Conservation (phyloP, 495 filamentous ascomycete species). For the Jackrogersella minutella region DNA sequence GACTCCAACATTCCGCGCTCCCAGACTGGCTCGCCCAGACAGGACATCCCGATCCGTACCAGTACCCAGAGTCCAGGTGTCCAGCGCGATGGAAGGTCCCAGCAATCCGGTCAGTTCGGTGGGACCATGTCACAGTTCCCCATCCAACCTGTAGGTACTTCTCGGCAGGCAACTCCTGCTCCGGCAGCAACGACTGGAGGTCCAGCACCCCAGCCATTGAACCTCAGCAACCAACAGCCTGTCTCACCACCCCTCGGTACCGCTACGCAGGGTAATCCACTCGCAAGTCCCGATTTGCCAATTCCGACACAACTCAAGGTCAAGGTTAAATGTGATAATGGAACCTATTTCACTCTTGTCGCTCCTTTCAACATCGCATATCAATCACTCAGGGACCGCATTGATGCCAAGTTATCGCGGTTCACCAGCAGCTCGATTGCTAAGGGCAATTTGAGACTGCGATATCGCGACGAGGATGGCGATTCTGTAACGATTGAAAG, state of each 20-base stretch:
- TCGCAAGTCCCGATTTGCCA: constrained; percentile 62
- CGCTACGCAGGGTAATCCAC: constrained; percentile 46
- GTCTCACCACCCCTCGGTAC: constrained; percentile 46
- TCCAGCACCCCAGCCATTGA: constrained; percentile 46
- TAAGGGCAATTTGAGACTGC: constrained; percentile 77
- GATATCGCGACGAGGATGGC: constrained; percentile 90
- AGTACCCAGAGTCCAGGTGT: constrained; percentile 61
- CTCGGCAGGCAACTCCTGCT: constrained; percentile 54
- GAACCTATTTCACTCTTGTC: constrained; percentile 86
- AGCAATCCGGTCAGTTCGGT: constrained; percentile 44
- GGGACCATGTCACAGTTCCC: constrained; percentile 59
- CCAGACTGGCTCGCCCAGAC: constrained; percentile 61
- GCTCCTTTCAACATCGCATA: constrained; percentile 93
- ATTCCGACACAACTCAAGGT: constrained; percentile 89
- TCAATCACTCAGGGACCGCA: constrained; percentile 91
- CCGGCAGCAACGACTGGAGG: constrained; percentile 32
- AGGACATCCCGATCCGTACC: constrained; percentile 59
- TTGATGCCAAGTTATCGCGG: constrained; percentile 89
- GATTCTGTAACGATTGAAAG: constrained; percentile 92
- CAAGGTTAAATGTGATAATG: constrained; percentile 85
- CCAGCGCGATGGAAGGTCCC: constrained; percentile 52
- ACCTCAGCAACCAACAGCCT: constrained; percentile 43
- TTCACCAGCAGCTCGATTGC: constrained; percentile 82
- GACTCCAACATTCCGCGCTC: constrained; percentile 63
- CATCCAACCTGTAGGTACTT: constrained; percentile 54